Base-by-base conservation (phyloP, 768 basidiomycete genomes). In the Fistulinella prunicolor region DNA sequence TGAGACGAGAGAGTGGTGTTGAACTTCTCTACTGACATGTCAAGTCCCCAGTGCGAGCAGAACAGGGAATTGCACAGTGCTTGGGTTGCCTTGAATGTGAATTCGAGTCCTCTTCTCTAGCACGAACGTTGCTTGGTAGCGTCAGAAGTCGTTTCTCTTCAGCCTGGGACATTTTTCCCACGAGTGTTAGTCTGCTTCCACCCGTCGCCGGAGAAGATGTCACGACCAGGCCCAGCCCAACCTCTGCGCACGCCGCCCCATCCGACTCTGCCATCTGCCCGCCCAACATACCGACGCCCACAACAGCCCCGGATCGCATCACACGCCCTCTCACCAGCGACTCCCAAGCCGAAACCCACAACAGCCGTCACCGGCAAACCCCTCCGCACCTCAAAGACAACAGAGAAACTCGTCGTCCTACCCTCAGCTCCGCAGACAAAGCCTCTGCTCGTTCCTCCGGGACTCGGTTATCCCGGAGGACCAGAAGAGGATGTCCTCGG, bases 381-480 rank as follows among this genome's bases (percentile, higher is more conserved):
- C 1, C 83, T 87, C 54, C 79, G 94, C 35, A 87, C 90, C 1
- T 91, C 90, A 13, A 97, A 96, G 70, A 93, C 88, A 0, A 87
- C 85, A 1, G 91, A 94, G 57, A 90, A 89, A 60, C 87, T 94
- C 49, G 93, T 97, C 13, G 76, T 90, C 16, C 78, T 97, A 7
- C 94, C 94, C 0, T 90, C 90, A 32, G 92, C 83, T 22, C 90
- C 92, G 1, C 94, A 97, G 65, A 90, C 91, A 0, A 83, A 81
- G 47, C 86, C 90, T 1, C 77, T 84, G 8, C 62, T 60, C 20
- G 64, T 63, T 9, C 39, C 47, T 3, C 56, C 52, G 1, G 59
- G 50, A 3, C 10, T 40, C 19, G 38, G 46, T 14, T 57, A 56
- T 30, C 52, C 62, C 2, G 49, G 42, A 3, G 51, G 48, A 35